Evolutionary conservation across 139 green algal species (phyloP), one percentile per base, ranked within the genome.

Genomic region (Volvox reticuliferus): DNA sequence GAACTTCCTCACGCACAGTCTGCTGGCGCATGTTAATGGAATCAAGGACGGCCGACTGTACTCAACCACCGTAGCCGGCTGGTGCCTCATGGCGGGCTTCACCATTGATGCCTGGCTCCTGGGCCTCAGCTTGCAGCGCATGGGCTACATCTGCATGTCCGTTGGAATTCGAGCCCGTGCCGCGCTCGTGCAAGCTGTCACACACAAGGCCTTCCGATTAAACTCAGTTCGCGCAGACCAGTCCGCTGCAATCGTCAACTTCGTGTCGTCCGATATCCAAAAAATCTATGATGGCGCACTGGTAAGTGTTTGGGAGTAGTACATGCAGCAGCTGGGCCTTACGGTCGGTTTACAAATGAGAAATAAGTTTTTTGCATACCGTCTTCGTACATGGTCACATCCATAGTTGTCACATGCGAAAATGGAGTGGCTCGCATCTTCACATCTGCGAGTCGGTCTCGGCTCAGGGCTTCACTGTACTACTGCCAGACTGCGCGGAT

Each of bases 191-290:
- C 95, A 92, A 71, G 91, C 93, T 55, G 91, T 96, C 63, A 93
- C 91, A 50, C 94, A 94, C 89, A 96, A 96, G 92, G 91, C 91
- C 88, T 96, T 95, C 87, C 79, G 77, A 87, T 94, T 96, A 84
- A 93, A 93, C 62, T 79, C 91, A 87, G 93, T 96, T 73, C 92
- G 87, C 87, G 93, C 92, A 65, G 94, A 96, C 12, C 93, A 92
- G 68, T 92, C 95, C 0, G 86, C 94, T 21, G 91, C 93, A 33
- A 93, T 92, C 12, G 95, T 96, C 24, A 90, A 82, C 85, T 96
- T 96, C 67, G 92, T 96, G 50, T 91, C 94, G 36, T 92, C 81
- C 33, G 95, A 96, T 83, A 94, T 96, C 32, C 86, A 90, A 76
- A 90, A 90, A 50, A 77, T 90, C 30, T 90, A 85, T 28, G 86